Evolutionary conservation across 2,329 filamentous ascomycete genomes (phyloP), one percentile per base, ranked within the genome.

Genomic region (Botrytis sinoallii): DNA sequence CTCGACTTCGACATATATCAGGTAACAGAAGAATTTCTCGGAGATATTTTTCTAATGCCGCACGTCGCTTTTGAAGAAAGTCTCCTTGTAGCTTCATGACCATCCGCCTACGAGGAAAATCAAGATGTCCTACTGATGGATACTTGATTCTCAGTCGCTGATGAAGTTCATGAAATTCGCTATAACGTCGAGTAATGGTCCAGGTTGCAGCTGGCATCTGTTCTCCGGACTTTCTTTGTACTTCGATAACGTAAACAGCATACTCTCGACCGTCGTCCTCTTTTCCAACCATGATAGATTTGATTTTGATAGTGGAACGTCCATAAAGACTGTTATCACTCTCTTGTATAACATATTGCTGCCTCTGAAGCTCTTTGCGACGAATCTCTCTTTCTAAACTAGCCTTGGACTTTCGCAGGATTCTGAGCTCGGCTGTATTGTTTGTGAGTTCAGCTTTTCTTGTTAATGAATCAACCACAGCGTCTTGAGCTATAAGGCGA

Each of bases 261-360:
- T 92, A 99, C 80, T 99, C 96, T 78, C 94, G 92, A 10, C 95
- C 95, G 79, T 98, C 95, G 42, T 95, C 92, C 77, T 98, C 96
- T 75, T 91, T 92, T 9, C 94, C 95, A 22, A 98, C 93, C 84
- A 97, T 94, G 71, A 97, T 95, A 0, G 93, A 93, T 80, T 96
- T 96, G 81, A 99, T 98, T 78, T 89, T 92, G 78, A 98, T 90
- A 0, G 90, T 93, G 3, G 96, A 95, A 29, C 95, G 92, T 3
- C 96, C 96, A 79, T 97, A 98, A 38, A 99, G 86, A 82, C 94
- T 97, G 82, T 97, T 99, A 81, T 99, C 97, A 80, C 94, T 98
- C 83, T 99, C 96, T 83, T 99, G 96, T 12, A 98, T 90, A 64
- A 97, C 93, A 79, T 99, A 99, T 81, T 99, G 97, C 82, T 97